Percentiles rank a stretch among this genome's conserved stretches.
Evolutionary conservation across 768 basidiomycete species (phyloP).

Genomic region (Rhodotorula graminis): DNA sequence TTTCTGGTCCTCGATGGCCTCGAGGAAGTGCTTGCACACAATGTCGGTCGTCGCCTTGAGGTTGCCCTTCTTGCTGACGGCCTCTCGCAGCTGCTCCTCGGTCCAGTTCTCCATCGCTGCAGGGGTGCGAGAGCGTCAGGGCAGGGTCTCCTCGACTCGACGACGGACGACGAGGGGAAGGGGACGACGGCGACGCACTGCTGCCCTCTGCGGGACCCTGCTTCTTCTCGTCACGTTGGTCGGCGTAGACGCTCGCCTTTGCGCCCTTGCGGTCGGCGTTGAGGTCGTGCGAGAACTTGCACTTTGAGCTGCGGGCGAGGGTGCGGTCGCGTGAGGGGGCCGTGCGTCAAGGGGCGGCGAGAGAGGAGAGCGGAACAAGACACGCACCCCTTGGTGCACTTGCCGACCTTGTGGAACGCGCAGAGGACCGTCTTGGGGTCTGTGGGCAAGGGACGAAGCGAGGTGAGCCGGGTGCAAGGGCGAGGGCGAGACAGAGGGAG

Average conservation of each 20-base stretch:
- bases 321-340: constrained; percentile 28
- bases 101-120: constrained; percentile 96
- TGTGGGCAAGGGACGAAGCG: constrained; percentile 1
- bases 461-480: no score
- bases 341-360: not conserved
- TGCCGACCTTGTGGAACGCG: constrained; percentile 83
- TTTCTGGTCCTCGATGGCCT: constrained; percentile 89
- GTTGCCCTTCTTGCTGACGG: constrained; percentile 86
- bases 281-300: constrained; percentile 94
- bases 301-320: constrained; percentile 48
- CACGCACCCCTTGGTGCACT: constrained; percentile 75
- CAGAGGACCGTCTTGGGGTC: constrained; percentile 95
- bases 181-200: constrained; percentile 42
- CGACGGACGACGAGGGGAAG: not conserved
- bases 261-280: constrained; percentile 85
- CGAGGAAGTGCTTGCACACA: constrained; percentile 95
- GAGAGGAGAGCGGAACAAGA: not conserved
- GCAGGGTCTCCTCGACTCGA: no score
- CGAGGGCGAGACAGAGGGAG: not conserved
- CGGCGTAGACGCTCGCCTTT: constrained; percentile 92
- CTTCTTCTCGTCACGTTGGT: constrained; percentile 64
- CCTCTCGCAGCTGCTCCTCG: constrained; percentile 82
- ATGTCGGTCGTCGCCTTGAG: constrained; percentile 90
- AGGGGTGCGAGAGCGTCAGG: not conserved
- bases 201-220: constrained; percentile 51